phyloP scores from a whole-genome alignment of 306 rosid genomes.

The Hylodesmum podocarpum region DNA sequence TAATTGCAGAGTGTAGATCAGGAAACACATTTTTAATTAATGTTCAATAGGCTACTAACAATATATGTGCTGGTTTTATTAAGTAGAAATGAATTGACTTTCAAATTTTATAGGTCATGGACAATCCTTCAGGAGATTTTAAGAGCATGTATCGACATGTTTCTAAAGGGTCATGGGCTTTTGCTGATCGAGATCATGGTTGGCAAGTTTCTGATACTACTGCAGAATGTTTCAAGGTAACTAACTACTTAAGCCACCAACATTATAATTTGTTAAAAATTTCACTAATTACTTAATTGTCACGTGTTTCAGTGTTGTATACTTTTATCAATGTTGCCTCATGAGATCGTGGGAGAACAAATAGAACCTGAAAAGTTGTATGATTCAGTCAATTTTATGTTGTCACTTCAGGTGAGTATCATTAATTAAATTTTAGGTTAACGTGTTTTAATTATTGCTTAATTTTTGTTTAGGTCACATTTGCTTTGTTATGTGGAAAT shows the following conservation, averaged over 20 bases:
- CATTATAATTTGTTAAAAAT: neutral
- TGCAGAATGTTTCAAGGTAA: conserved; percentile 68
- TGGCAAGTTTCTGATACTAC: conserved; percentile 79
- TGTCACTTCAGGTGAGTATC: conserved; percentile 53
- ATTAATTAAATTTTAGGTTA: neutral
- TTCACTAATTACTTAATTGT: neutral
- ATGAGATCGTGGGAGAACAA: conserved; percentile 58
- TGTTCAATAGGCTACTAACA: too few species aligned
- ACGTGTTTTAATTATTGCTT: neutral
- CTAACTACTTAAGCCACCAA: neutral
- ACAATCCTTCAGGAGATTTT: conserved; percentile 55
- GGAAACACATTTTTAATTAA: too few species aligned
- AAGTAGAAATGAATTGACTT: neutral
- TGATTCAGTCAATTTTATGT: conserved; percentile 56
- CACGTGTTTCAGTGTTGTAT: conserved; percentile 49
- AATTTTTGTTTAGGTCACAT: neutral
- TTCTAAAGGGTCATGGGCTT: conserved; percentile 72
- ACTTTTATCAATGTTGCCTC: conserved; percentile 46
- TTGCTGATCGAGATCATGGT: conserved; percentile 68
- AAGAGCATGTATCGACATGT: conserved; percentile 55
- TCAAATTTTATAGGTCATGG: conserved; percentile 35
- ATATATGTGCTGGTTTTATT: neutral
- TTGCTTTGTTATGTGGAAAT: too few species aligned
- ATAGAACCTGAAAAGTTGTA: conserved; percentile 46
- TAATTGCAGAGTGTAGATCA: too few species aligned